A percentile compares a stretch with the other conserved stretches of the same genome.
Conservation (phyloP, 2,329 filamentous ascomycete species). For the Colletotrichum navitas region DNA sequence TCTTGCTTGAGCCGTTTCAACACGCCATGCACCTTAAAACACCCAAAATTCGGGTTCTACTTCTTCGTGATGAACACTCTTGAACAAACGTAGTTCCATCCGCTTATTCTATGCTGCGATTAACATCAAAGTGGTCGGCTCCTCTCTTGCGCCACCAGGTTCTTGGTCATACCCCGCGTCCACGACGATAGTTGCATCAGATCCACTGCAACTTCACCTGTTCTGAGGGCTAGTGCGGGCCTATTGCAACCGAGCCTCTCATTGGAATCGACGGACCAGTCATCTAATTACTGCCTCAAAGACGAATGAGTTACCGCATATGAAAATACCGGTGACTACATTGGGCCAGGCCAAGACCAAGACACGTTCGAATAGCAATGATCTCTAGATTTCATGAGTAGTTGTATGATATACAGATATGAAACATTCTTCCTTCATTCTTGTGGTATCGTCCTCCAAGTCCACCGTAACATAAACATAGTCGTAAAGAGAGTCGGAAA, state of each 20-base stretch:
- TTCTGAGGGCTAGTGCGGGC: no score
- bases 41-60: neutral
- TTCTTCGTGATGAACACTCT: neutral
- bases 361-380: neutral
- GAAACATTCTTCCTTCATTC: neutral
- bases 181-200: neutral
- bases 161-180: neutral
- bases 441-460: neutral
- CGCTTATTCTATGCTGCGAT: neutral
- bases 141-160: neutral
- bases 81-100: neutral
- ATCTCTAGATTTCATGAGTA: neutral
- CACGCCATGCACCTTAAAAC: neutral
- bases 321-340: neutral
- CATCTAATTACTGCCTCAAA: neutral
- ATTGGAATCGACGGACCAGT: neutral
- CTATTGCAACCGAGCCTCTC: neutral
- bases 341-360: neutral
- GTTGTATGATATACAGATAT: neutral
- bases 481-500: neutral
- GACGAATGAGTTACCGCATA: neutral
- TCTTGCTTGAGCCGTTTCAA: neutral
- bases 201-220: neutral
- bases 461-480: neutral
- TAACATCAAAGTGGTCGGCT: neutral